phyloP scores from a whole-genome alignment of 2,329 filamentous ascomycete species.

The Exserohilum rostratum region DNA sequence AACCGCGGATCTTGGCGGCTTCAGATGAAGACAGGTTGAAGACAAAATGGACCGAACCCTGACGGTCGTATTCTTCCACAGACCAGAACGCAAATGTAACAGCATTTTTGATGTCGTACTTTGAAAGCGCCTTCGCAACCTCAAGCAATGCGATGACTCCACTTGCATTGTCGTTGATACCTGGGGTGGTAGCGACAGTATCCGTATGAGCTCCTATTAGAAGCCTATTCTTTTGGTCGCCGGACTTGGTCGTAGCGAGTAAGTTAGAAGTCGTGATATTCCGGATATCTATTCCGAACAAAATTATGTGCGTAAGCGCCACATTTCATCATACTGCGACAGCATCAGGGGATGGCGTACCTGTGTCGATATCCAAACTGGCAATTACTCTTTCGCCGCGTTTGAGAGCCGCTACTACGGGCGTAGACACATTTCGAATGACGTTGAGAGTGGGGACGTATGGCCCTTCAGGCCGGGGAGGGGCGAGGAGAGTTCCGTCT shows the following conservation, averaged over 20 bases:
- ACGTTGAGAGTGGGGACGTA: constrained; percentile 74
- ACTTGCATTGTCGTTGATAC: constrained; percentile 51
- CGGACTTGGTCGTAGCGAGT: constrained; percentile 45
- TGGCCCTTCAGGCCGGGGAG: constrained; percentile 57
- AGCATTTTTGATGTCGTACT: constrained; percentile 48
- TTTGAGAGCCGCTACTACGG: not conserved
- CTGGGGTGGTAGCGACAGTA: constrained; percentile 45
- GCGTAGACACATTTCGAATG: constrained; percentile 46
- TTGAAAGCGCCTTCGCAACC: constrained; percentile 46
- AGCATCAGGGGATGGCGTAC: constrained; percentile 10
- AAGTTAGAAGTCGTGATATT: constrained; percentile 55
- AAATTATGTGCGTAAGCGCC: too few relatives aligned
- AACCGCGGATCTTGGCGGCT: constrained; percentile 44
- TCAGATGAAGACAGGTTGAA: constrained; percentile 31
- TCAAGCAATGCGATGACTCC: constrained; percentile 47
- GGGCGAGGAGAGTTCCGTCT: constrained; percentile 70
- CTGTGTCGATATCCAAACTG: not conserved
- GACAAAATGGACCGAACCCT: constrained; percentile 47
- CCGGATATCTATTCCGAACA: constrained; percentile 41
- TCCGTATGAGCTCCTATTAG: constrained; percentile 48
- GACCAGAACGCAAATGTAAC: constrained; percentile 50
- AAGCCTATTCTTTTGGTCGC: constrained; percentile 44
- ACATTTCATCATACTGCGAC: too few relatives aligned
- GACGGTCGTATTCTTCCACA: constrained; percentile 47
- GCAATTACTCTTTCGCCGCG: not conserved